Base-by-base conservation (phyloP, 192 early-diverging fungal species). In the Hyaloraphidium curvatum region DNA sequence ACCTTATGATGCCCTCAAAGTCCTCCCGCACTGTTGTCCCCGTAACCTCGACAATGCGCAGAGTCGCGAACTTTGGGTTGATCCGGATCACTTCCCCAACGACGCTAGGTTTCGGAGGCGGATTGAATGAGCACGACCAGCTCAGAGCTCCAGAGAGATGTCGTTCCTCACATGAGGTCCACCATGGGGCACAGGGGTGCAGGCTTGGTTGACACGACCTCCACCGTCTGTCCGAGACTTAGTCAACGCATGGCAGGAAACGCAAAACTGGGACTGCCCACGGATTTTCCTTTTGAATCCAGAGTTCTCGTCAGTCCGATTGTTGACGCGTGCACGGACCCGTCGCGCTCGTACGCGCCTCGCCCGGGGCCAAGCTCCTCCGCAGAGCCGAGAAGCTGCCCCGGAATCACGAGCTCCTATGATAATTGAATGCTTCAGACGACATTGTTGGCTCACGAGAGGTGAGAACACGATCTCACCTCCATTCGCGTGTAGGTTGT, bases 11-110 rank as follows among this genome's bases (percentile, higher is more conserved):
- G 37, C 92, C 94, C 62, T 81, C 76, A 52, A 92, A 97, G 59
- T 87, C 86, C 57, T 91, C 86, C 53, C 71, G 71, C 59, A 78
- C 82, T 0, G 88, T 85, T 9, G 67, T 67, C 9, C 75, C 67
- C 9, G 77, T 84, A 1, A 96, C 91, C 37, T 94, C 82, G 79
- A 93, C 84, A 50, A 98, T 96, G 28, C 73, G 77, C 25, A 98
- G 76, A 2, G 81, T 77, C 1, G 94, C 94, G 17, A 81, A 75
- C 3, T 75, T 79, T 23, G 86, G 80, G 60, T 82, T 96, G 51
- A 98, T 83, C n/a, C 88, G 80, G 14, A 86, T 75, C 0, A 95
- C 81, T 52, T 82, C 85, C 19, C 88, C 87, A 1, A 81, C 87
- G 7, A 92, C 77, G 5, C 69, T 67, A 28, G 39, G 40, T 33